Conservation (phyloP, 352 stramenopile genomes). For the Pythium guiyangense region DNA sequence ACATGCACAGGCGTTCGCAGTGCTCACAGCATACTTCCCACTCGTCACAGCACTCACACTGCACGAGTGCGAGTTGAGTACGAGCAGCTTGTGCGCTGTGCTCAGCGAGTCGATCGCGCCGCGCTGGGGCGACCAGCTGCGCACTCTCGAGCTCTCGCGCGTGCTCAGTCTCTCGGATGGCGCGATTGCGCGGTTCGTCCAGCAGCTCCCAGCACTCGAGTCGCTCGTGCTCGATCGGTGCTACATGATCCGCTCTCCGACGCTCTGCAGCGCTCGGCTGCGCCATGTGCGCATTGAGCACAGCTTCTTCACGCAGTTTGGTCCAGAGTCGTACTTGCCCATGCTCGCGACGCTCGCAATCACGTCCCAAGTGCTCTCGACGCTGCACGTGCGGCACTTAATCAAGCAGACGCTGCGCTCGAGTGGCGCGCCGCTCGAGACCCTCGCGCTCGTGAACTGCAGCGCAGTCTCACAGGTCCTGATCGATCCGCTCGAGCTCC, state of each 20-base stretch:
- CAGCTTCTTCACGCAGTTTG: constrained; percentile 38
- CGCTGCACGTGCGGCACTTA: constrained; percentile 32
- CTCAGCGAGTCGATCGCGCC: background rate
- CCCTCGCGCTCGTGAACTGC: constrained; percentile 38
- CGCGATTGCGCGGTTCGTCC: constrained; percentile 30
- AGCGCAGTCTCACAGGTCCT: constrained; percentile 53
- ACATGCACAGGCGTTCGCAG: constrained; percentile 1
- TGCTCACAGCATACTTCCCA: constrained; percentile 12
- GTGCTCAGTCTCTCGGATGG: constrained; percentile 48
- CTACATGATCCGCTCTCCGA: constrained; percentile 48
- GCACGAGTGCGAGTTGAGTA: constrained; percentile 2
- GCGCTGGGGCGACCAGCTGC: constrained; percentile 17
- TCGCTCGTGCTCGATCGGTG: constrained; percentile 46
- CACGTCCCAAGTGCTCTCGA: constrained; percentile 41
- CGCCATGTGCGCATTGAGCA: constrained; percentile 37
- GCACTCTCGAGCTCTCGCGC: constrained; percentile 34
- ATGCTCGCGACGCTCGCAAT: constrained; percentile 39
- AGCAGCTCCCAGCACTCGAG: constrained; percentile 35
- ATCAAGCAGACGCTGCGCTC: constrained; percentile 33
- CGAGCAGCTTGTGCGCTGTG: background rate
- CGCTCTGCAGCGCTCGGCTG: constrained; percentile 27
- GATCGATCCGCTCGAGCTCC: constrained; percentile 50
- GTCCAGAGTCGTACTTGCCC: constrained; percentile 35
- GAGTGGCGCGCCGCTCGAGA: constrained; percentile 19
- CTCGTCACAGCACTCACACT: constrained; percentile 4